Conservation (phyloP, 2,329 filamentous ascomycete species). For the Hymenoscyphus scutula region DNA sequence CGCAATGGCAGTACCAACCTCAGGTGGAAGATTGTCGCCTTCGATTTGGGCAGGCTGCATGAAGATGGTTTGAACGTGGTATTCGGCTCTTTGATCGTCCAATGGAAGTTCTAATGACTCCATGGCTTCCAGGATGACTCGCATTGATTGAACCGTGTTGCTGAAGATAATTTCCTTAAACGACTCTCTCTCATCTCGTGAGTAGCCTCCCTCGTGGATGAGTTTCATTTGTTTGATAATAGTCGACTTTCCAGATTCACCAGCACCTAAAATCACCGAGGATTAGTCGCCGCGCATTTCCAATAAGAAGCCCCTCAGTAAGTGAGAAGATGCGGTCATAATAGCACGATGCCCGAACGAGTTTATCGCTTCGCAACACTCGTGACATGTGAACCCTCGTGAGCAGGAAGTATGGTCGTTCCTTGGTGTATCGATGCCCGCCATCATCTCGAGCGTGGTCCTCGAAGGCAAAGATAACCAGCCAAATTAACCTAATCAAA, state of each 20-base stretch:
- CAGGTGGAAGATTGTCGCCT: conserved; percentile 75
- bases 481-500: not conserved
- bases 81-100: conserved; percentile 52
- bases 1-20: conserved; percentile 79
- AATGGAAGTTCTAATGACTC: conserved; percentile 78
- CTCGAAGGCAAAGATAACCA: not conserved
- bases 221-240: conserved; percentile 99
- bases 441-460: not conserved
- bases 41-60: conserved; percentile 60
- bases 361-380: not conserved
- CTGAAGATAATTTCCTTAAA: conserved; percentile 95
- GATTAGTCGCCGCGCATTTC: not conserved
- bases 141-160: conserved; percentile 91
- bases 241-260: conserved; percentile 95
- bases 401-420: not conserved
- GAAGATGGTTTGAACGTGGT: conserved; percentile 39
- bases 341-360: not conserved
- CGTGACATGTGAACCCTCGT: not conserved
- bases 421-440: not conserved
- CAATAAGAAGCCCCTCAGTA: not conserved
- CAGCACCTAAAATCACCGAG: conserved; percentile 51
- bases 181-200: conserved; percentile 90
- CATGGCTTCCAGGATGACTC: conserved; percentile 90
- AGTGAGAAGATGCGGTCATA: not conserved
- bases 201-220: conserved; percentile 98